Base-by-base conservation (phyloP, 306 rosid genomes). In the Acmispon strigosus region DNA sequence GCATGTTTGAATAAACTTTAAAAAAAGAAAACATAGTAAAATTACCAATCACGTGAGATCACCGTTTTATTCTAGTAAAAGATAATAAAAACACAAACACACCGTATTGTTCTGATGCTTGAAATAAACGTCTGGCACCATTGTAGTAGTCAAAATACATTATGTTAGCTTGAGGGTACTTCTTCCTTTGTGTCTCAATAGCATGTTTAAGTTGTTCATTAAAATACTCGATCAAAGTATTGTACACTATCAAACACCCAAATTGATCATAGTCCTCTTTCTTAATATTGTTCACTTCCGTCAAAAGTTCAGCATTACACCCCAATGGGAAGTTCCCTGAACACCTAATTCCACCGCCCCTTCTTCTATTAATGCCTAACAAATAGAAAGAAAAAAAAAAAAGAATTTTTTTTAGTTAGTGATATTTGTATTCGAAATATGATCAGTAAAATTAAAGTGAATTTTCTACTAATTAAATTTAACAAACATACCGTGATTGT, bases 91-190 rank as follows among this genome's bases (percentile, higher is more conserved):
- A 0, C 34, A 44, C 0, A 27, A 32, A 32, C 75, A 43, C 16
- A 74, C 87, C 92, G 20, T 82, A 39, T 11, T 69, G 57, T 27
- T 42, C 18, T n/a, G 92, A 85, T 2, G 67, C 55, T 51, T 71
- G 71, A 67, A 34, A 79, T 27, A 83, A 76, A 13, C 55, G 79
- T 54, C 67, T 68, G 9, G 78, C 61, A 0, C 80, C 70, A 36
- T 66, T 68, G 3, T 76, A 84, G 59, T 86, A 84, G 53, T 86
- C 88, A 8, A 80, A 84, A 53, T 81, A 84, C 13, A 84, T 76
- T 11, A 81, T 78, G 12, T 39, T 84, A 10, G 75, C 75, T 11
- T 81, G 68, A 8, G 81, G 80, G 24, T 79, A 56, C 29, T 76
- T 73, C 2, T 19, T 24, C 19, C 80, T 45, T 1, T 78, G 37